Conservation (phyloP, 352 stramenopile genomes). For the Phytophthora crassamura region DNA sequence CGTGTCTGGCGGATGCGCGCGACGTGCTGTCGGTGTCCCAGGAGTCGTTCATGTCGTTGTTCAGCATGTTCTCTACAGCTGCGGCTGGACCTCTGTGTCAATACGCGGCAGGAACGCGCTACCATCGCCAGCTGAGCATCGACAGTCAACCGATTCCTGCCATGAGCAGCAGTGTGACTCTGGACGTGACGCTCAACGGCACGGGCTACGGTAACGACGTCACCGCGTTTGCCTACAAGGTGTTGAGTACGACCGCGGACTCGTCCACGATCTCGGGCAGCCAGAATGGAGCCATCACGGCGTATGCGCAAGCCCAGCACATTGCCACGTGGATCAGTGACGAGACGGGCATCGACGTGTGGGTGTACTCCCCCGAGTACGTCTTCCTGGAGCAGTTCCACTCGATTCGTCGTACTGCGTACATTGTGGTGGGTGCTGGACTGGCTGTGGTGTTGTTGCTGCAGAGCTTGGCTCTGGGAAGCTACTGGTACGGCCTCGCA, state of each 20-base stretch:
- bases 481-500: conserved; percentile 53
- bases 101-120: conserved; percentile 68
- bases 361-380: conserved; percentile 69
- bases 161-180: conserved; percentile 31
- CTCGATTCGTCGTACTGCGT: conserved; percentile 59
- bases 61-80: conserved; percentile 71
- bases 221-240: conserved; percentile 78
- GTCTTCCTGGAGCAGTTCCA: conserved; percentile 79
- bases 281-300: conserved; percentile 46
- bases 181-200: conserved; percentile 55
- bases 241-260: conserved; percentile 38
- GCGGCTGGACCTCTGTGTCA: conserved; percentile 54
- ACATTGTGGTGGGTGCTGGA: conserved; percentile 53
- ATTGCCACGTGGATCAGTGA: conserved; percentile 75
- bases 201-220: conserved; percentile 53
- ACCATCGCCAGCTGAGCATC: conserved; percentile 72
- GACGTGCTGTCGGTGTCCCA: conserved; percentile 46
- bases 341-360: conserved; percentile 68
- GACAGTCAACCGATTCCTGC: conserved; percentile 56
- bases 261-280: conserved; percentile 29
- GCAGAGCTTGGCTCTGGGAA: conserved; percentile 57
- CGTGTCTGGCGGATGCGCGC: conserved; percentile 50
- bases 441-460: conserved; percentile 57
- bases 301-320: conserved; percentile 62
- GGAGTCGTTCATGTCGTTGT: conserved; percentile 72